Evolutionary conservation across 805 yeast genomes (phyloP), one percentile per base, ranked within the genome.

Genomic region (Candida insectorum): DNA sequence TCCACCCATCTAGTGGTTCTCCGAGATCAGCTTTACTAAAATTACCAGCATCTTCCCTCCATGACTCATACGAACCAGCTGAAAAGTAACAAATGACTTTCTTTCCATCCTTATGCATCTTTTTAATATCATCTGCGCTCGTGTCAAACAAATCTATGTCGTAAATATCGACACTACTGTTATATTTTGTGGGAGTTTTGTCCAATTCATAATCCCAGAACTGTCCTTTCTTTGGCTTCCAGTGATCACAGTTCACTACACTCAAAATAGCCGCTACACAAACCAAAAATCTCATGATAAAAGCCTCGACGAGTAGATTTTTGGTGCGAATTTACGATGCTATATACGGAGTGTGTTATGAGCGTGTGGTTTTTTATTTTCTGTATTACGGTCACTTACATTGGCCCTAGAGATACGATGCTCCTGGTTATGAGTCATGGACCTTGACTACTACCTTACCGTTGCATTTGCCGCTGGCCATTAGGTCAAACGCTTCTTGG

Each of bases 401-500:
- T n/a, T n/a, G n/a, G n/a, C n/a, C n/a, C n/a, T n/a, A n/a, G n/a
- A n/a, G n/a, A n/a, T n/a, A n/a, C n/a, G n/a, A n/a, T n/a, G n/a
- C n/a, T n/a, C n/a, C n/a, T n/a, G n/a, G n/a, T n/a, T n/a, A n/a
- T n/a, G n/a, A n/a, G n/a, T n/a, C n/a, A n/a, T n/a, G n/a, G 9
- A 63, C 46, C 33, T 52, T 47, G 19, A 77, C 35, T n/a, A 86
- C 72, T 30, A 82, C 62, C 54, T 85, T 86, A 24, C 95, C 96
- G 36, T 69, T 73, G 6, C 81, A 78, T 30, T 52, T 60, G 36
- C 75, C 71, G 20, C 65, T 52, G 5, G 51, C 52, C 18, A 81
- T 51, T 41, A 60, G 61, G 6, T 71, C 71, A 28, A 72, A 52
- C 1, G 87, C 93, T 6, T 61, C 51, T 29, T 67, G 41, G 41